Evolutionary conservation across 2,329 filamentous ascomycete species (phyloP).

Genomic region (Dothiorella sarmentorum): DNA sequence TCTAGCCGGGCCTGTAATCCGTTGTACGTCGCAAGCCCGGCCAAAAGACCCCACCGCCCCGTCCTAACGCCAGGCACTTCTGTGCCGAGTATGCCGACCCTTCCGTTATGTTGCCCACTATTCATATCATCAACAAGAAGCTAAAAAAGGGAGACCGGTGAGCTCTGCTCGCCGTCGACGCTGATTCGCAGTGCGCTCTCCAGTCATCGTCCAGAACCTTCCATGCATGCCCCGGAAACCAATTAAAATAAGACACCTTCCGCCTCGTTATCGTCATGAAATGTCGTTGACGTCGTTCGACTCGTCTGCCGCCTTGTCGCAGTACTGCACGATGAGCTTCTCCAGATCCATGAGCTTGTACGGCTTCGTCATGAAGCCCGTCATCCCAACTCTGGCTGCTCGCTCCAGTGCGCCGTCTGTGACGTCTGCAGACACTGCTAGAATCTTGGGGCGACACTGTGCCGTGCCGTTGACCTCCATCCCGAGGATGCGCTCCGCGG

Average conservation of each 20-base stretch:
- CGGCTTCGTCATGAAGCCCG: slow-evolving; percentile 66
- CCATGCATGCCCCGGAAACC: not conserved
- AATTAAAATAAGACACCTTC: not conserved
- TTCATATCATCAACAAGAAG: slow-evolving; percentile 12
- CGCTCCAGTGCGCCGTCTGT: slow-evolving; percentile 61
- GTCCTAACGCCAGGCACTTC: not conserved
- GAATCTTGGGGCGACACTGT: slow-evolving; percentile 41
- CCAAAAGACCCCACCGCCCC: not conserved
- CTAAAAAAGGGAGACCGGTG: not conserved
- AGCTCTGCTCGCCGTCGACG: too few species aligned
- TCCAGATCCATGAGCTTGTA: slow-evolving; percentile 62
- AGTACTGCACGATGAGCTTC: slow-evolving; percentile 54
- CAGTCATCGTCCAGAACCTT: not conserved
- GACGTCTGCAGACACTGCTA: slow-evolving; percentile 66
- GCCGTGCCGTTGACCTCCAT: slow-evolving; percentile 45
- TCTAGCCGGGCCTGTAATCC: not conserved
- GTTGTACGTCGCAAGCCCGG: not conserved
- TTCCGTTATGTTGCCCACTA: not conserved
- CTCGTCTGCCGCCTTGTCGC: slow-evolving; percentile 24
- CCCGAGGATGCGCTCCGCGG: slow-evolving; percentile 59
- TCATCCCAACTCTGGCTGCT: slow-evolving; percentile 61
- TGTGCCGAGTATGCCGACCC: slow-evolving; percentile 11
- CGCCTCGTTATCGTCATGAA: not conserved
- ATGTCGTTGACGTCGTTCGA: not conserved
- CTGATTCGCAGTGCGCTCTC: too few species aligned